Evolutionary conservation across 768 basidiomycete genomes (phyloP).

Genomic region (Xerocomellus dryophilus): DNA sequence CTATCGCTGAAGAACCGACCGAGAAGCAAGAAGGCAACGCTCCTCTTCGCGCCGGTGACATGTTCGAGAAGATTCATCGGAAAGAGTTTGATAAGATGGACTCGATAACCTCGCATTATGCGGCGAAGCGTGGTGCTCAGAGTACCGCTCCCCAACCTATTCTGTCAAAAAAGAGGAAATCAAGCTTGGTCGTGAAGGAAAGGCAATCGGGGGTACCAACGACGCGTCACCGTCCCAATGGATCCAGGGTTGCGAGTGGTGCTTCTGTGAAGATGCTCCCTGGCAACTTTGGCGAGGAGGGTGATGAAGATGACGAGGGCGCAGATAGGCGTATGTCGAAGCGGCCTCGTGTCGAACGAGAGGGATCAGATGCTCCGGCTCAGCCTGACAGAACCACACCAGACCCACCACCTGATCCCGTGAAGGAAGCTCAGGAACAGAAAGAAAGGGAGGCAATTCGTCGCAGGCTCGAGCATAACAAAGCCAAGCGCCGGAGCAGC

Average conservation of each 20-base stretch:
- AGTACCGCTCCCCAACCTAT: slow-evolving; percentile 20
- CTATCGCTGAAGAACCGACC: slow-evolving; percentile 1
- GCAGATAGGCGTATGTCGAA: slow-evolving; percentile 43
- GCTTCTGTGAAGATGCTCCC: slow-evolving; percentile 40
- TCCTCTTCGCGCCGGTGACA: slow-evolving; percentile 25
- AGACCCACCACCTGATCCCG: slow-evolving; percentile 20
- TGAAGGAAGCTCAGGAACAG: slow-evolving; percentile 35
- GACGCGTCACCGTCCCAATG: slow-evolving; percentile 23
- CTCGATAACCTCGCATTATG: slow-evolving; percentile 58
- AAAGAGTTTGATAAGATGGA: slow-evolving; percentile 75
- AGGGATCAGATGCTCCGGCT: slow-evolving; percentile 23
- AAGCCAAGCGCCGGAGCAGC: slow-evolving; percentile 69
- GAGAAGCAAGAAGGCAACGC: slow-evolving; percentile 23
- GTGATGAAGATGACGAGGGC: slow-evolving; percentile 41
- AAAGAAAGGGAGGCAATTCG: slow-evolving; percentile 57
- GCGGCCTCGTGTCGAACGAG: slow-evolving; percentile 39
- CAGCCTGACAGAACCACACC: slow-evolving; percentile 36
- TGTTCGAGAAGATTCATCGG: slow-evolving; percentile 61
- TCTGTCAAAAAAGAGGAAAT: slow-evolving; percentile 43
- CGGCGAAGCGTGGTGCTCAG: slow-evolving; percentile 37
- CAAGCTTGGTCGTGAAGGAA: slow-evolving; percentile 45
- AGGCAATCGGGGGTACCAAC: slow-evolving; percentile 17
- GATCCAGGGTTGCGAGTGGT: slow-evolving; percentile 25
- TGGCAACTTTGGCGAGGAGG: slow-evolving; percentile 57
- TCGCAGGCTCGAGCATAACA: slow-evolving; percentile 62